Conservation (phyloP, 2,329 filamentous ascomycete species). For the Fusarium albidum region DNA sequence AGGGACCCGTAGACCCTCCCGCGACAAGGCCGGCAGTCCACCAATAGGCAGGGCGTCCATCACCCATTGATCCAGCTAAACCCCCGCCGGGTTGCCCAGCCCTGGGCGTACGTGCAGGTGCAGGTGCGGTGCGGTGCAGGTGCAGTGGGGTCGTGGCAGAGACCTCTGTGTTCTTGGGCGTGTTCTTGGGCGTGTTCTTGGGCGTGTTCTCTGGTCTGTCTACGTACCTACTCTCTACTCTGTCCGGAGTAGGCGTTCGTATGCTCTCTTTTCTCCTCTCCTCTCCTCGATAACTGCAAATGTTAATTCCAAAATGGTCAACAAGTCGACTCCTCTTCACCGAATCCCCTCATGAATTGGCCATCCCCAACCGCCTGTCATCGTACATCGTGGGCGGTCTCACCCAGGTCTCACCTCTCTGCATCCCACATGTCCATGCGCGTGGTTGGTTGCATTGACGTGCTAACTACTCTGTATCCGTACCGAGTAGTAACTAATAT, state of each 20-base stretch:
- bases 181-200: neutral
- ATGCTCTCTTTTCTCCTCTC: neutral
- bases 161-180: slow-evolving; percentile 8
- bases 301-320: too few species aligned
- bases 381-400: slow-evolving; percentile 6
- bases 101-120: slow-evolving; percentile 3
- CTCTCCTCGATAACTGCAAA: too few species aligned
- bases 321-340: neutral
- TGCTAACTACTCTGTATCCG: too few species aligned
- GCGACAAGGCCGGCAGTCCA: slow-evolving; percentile 31
- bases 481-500: too few species aligned
- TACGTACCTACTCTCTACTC: too few species aligned
- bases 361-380: slow-evolving; percentile 6
- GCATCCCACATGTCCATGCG: neutral
- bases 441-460: slow-evolving; percentile 6
- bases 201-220: neutral
- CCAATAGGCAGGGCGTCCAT: slow-evolving; percentile 34
- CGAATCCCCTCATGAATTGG: slow-evolving; percentile 1
- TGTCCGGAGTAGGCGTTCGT: too few species aligned
- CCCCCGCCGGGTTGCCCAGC: slow-evolving; percentile 26
- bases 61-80: slow-evolving; percentile 21
- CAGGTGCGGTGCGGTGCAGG: slow-evolving; percentile 22
- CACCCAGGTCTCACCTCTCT: slow-evolving; percentile 2
- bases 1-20: slow-evolving; percentile 31
- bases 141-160: slow-evolving; percentile 26